Percentiles rank a stretch among this genome's conserved stretches.
phyloP scores from a whole-genome alignment of 257 asterid genomes.

The Avicennia marina region DNA sequence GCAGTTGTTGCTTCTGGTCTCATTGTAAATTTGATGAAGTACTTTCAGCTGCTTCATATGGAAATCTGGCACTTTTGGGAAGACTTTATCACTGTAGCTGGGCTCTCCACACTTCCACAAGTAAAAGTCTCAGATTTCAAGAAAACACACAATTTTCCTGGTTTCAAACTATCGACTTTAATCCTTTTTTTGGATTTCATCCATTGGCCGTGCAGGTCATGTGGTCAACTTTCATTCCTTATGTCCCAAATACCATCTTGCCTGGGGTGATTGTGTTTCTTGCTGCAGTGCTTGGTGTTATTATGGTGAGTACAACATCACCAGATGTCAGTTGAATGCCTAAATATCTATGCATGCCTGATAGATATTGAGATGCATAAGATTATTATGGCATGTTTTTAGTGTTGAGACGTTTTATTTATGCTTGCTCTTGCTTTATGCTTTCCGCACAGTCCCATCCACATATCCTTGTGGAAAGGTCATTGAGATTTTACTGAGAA shows the following conservation, averaged over 20 bases:
- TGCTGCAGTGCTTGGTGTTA: constrained; percentile 48
- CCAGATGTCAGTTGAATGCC: constrained; percentile 5
- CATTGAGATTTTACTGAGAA: no score
- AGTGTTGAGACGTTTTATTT: no score
- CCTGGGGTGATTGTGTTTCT: constrained; percentile 68
- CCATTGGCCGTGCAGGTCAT: constrained; percentile 56
- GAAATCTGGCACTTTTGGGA: constrained; percentile 85
- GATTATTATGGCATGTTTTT: no score
- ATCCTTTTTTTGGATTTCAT: background rate
- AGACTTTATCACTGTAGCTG: constrained; percentile 82
- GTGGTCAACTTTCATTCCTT: constrained; percentile 99
- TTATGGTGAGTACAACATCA: constrained; percentile 55
- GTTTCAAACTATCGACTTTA: background rate
- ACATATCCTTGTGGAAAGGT: no score
- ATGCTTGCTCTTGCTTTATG: no score
- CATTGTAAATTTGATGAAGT: constrained; percentile 59
- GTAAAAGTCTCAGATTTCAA: constrained; percentile 32
- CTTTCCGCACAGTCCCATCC: no score
- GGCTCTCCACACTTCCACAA: constrained; percentile 85
- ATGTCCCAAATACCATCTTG: constrained; percentile 71
- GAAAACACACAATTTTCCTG: constrained; percentile 4
- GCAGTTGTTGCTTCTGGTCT: constrained; percentile 76
- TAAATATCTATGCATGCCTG: no score
- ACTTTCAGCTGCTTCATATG: constrained; percentile 58
- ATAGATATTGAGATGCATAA: no score